Percentiles rank a stretch among this genome's conserved stretches.
Conservation (phyloP, 148 eudicot species). For the Nepenthes mirabilis region DNA sequence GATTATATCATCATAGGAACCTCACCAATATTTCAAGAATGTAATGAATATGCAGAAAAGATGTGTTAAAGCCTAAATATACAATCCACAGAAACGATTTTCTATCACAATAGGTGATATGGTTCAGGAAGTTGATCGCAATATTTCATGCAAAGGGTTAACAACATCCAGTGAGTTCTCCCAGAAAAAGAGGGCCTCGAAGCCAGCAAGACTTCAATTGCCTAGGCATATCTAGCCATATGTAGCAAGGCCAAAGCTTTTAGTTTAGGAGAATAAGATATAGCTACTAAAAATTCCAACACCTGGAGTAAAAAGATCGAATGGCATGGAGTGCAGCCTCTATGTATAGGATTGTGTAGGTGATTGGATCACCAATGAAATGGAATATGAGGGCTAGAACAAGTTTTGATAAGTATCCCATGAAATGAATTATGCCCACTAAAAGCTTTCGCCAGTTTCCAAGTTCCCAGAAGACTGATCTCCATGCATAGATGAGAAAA, state of each 20-base stretch:
- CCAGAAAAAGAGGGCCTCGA: slow-evolving; percentile 4
- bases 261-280: too few relatives aligned
- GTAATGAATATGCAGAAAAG: not conserved
- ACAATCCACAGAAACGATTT: not conserved
- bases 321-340: slow-evolving; percentile 38
- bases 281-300: too few relatives aligned
- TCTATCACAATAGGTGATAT: too few relatives aligned
- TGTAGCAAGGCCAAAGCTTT: too few relatives aligned
- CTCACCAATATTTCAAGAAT: too few relatives aligned
- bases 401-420: slow-evolving; percentile 37
- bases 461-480: slow-evolving; percentile 79
- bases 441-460: slow-evolving; percentile 47
- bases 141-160: slow-evolving; percentile 4
- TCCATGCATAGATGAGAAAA: slow-evolving; percentile 65
- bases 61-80: not conserved
- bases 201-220: slow-evolving; percentile 9
- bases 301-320: slow-evolving; percentile 54
- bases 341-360: slow-evolving; percentile 25
- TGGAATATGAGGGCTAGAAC: slow-evolving; percentile 30
- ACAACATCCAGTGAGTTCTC: slow-evolving; percentile 10
- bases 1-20: slow-evolving; percentile 40
- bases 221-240: not conserved
- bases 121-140: slow-evolving; percentile 14
- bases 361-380: slow-evolving; percentile 55
- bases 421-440: slow-evolving; percentile 15